A percentile compares a stretch with the other conserved stretches of the same genome.
Evolutionary conservation across 2,329 filamentous ascomycete genomes (phyloP).

Genomic region (Cercospora beticola): DNA sequence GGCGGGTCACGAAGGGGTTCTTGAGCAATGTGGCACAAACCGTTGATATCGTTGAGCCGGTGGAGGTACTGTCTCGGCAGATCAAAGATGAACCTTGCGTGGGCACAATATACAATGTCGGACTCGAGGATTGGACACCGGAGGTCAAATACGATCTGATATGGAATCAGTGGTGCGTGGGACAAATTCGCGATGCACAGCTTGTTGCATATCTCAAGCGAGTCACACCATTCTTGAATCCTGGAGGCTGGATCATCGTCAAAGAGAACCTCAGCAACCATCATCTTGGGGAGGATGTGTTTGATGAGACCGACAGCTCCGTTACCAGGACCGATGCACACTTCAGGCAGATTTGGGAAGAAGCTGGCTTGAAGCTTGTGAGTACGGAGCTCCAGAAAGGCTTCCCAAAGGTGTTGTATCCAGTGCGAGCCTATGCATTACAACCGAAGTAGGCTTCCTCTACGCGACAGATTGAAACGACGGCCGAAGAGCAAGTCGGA

Average conservation of each 20-base stretch:
- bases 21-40: slow-evolving; percentile 66
- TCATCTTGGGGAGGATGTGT: slow-evolving; percentile 60
- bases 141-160: slow-evolving; percentile 68
- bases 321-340: slow-evolving; percentile 75
- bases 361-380: slow-evolving; percentile 67
- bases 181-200: slow-evolving; percentile 74
- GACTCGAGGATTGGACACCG: slow-evolving; percentile 69
- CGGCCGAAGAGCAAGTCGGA: background rate
- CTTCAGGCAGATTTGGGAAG: slow-evolving; percentile 66
- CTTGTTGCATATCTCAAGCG: slow-evolving; percentile 65
- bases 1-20: slow-evolving; percentile 75
- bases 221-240: slow-evolving; percentile 54
- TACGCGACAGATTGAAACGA: too few species aligned
- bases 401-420: slow-evolving; percentile 67
- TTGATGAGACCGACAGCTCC: slow-evolving; percentile 72
- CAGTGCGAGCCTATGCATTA: slow-evolving; percentile 77
- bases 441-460: slow-evolving; percentile 45
- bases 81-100: slow-evolving; percentile 53
- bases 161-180: slow-evolving; percentile 89
- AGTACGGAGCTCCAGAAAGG: slow-evolving; percentile 71
- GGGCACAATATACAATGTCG: slow-evolving; percentile 68
- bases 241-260: slow-evolving; percentile 62
- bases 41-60: slow-evolving; percentile 83
- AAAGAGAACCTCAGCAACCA: slow-evolving; percentile 75
- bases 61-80: slow-evolving; percentile 72